These are phyloP conservation scores for Penicillium sclerotigenum DNA, from an alignment of 2,329 filamentous ascomycete species.

Conservation along the genomic window DNA sequence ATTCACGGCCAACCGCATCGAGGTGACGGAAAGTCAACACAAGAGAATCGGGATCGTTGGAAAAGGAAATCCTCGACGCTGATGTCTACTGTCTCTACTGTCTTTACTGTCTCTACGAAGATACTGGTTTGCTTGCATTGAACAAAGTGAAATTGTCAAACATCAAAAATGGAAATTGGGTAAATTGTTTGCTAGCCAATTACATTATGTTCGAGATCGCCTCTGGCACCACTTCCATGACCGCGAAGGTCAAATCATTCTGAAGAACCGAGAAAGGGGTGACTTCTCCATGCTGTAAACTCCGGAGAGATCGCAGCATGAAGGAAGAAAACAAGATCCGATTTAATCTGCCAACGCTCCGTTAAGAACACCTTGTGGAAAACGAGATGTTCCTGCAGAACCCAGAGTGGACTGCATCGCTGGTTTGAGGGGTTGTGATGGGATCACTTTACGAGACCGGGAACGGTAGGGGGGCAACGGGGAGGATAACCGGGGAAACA, in stretches of 20 bases:
- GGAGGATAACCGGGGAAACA: background rate
- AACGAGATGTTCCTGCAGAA: constrained; percentile 68
- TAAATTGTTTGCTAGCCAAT: constrained; percentile 6
- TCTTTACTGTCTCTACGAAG: too few species aligned
- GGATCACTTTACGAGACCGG: constrained; percentile 7
- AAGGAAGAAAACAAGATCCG: constrained; percentile 19
- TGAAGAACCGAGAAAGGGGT: constrained; percentile 9
- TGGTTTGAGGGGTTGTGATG: constrained; percentile 46
- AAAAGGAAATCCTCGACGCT: background rate
- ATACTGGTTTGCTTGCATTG: background rate
- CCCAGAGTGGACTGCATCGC: constrained; percentile 68
- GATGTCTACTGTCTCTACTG: background rate
- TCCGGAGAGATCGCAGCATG: constrained; percentile 21
- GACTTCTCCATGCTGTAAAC: constrained; percentile 3
- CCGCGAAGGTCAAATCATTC: constrained; percentile 14
- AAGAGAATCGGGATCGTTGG: background rate
- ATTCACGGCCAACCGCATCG: constrained; percentile 3
- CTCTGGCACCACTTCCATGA: constrained; percentile 16
- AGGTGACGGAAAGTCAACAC: background rate
- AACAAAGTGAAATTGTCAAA: background rate
- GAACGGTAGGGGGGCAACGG: constrained; percentile 7
- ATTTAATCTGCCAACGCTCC: constrained; percentile 72
- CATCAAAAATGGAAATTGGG: background rate
- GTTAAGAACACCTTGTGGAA: constrained; percentile 69
- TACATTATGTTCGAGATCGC: constrained; percentile 12